phyloP scores from a whole-genome alignment of 352 stramenopile species.

The Globisporangium echinulatum region DNA sequence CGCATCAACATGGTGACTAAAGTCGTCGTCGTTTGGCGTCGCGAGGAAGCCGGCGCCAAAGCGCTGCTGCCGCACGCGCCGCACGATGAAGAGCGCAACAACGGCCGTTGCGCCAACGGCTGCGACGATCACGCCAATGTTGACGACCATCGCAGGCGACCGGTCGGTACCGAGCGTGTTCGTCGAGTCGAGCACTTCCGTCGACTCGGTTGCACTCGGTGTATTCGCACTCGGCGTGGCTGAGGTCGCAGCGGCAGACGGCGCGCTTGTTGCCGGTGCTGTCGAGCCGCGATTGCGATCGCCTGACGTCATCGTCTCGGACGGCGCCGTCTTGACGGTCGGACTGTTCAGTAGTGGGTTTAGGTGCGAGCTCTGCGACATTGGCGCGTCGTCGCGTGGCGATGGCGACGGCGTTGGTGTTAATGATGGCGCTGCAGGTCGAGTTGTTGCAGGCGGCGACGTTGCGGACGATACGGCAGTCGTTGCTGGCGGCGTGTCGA shows the following conservation, averaged over 20 bases:
- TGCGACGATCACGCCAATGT: conserved; percentile 38
- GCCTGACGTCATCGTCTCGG: neutral
- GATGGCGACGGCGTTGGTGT: neutral
- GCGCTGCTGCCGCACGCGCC: conserved; percentile 25
- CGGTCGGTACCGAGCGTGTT: conserved; percentile 1
- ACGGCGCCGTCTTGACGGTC: neutral
- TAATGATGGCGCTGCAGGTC: neutral
- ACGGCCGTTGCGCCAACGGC: conserved; percentile 34
- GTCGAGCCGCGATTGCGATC: neutral
- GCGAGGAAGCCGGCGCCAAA: conserved; percentile 15
- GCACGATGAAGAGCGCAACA: conserved; percentile 42
- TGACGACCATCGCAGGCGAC: conserved; percentile 25
- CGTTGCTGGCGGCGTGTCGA: conserved; percentile 4
- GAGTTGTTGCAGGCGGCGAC: neutral
- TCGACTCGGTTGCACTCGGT: neutral
- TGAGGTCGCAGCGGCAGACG: neutral
- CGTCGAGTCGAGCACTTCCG: neutral
- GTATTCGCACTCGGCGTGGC: too few species aligned
- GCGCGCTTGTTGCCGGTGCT: neutral
- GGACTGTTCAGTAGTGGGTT: conserved; percentile 10
- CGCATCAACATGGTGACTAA: conserved; percentile 16
- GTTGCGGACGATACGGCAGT: conserved; percentile 2
- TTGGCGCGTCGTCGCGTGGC: neutral
- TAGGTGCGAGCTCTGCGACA: neutral
- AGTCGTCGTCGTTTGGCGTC: conserved; percentile 23